Conservation (phyloP, 495 filamentous ascomycete genomes). For the Astrothelium macrocarpum region DNA sequence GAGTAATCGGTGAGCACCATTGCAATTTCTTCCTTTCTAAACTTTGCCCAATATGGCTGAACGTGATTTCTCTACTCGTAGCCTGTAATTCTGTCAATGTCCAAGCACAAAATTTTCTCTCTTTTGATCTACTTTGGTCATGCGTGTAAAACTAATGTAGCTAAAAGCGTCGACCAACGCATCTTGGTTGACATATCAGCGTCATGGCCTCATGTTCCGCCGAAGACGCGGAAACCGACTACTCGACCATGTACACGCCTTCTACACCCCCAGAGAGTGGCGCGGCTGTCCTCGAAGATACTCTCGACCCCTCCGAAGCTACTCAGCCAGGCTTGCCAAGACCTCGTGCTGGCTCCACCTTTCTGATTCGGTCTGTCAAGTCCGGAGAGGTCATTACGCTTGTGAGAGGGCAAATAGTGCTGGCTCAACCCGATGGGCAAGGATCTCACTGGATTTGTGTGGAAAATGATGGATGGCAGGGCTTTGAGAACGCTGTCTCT, state of each 20-base stretch:
- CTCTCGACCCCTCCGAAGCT: neutral
- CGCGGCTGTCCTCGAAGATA: neutral
- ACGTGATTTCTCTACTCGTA: no score
- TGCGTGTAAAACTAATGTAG: no score
- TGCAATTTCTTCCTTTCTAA: no score
- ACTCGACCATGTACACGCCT: neutral
- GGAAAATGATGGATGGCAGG: neutral
- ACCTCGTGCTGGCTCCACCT: neutral
- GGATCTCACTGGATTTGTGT: neutral
- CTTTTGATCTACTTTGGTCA: no score
- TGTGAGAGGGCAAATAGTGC: neutral
- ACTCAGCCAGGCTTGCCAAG: neutral
- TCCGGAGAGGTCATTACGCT: slow-evolving; percentile 1
- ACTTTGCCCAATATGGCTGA: no score
- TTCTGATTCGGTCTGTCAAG: neutral
- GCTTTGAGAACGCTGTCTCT: neutral
- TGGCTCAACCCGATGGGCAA: neutral
- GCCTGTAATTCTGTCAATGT: no score
- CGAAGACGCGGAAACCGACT: neutral
- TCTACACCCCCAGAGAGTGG: neutral
- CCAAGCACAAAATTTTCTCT: no score
- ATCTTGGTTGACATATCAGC: no score
- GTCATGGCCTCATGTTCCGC: neutral
- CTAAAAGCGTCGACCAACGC: no score
- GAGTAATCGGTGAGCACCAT: no score